These are phyloP conservation scores for Hippophae rhamnoides DNA, from an alignment of 306 rosid species.

Conservation along the genomic window DNA sequence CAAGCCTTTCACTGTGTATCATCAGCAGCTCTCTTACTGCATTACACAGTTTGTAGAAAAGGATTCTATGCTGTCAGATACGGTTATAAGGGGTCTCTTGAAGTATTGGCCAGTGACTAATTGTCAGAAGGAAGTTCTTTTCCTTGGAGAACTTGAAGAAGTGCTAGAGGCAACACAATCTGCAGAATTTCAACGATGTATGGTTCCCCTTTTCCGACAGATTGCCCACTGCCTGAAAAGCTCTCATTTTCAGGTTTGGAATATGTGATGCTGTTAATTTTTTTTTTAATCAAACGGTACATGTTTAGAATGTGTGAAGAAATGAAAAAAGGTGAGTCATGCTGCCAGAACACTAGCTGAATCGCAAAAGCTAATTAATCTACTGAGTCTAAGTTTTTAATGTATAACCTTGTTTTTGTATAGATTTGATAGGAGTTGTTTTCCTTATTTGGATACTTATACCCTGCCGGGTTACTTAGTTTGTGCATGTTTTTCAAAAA, in stretches of 20 bases:
- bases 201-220: conserved; percentile 93
- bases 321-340: too few relatives aligned
- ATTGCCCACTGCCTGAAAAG: conserved; percentile 87
- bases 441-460: background rate
- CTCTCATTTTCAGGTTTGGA: conserved; percentile 83
- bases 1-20: conserved; percentile 51
- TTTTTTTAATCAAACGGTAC: too few relatives aligned
- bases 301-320: too few relatives aligned
- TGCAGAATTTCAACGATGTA: conserved; percentile 86
- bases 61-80: conserved; percentile 91
- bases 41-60: conserved; percentile 93
- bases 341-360: too few relatives aligned
- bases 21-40: conserved; percentile 89
- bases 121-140: conserved; percentile 93
- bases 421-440: background rate
- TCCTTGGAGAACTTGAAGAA: conserved; percentile 95
- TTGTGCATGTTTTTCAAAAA: too few relatives aligned
- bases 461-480: too few relatives aligned
- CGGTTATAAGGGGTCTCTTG: conserved; percentile 77
- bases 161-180: conserved; percentile 88
- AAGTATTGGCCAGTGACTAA: conserved; percentile 94
- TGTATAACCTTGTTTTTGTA: background rate
- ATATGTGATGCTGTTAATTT: background rate
- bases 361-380: too few relatives aligned
- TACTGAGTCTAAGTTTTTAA: background rate